Evolutionary conservation across 495 filamentous ascomycete genomes (phyloP).

Genomic region (Penicillium atrosanguineum): DNA sequence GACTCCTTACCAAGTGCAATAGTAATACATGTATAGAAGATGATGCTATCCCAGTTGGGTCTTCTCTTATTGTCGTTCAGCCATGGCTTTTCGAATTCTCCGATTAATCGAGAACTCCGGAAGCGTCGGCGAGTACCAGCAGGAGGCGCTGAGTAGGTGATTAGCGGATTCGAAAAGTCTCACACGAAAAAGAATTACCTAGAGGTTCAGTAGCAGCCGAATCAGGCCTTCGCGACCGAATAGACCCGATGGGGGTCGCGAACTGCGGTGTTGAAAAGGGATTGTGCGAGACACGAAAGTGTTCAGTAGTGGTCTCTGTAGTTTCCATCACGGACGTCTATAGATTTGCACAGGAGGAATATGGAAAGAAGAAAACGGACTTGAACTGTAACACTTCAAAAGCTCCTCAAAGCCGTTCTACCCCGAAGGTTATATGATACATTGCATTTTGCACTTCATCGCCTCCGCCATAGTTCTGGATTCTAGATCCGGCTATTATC

Average conservation of each 20-base stretch:
- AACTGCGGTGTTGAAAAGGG: conserved; percentile 3
- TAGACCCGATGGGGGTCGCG: conserved; percentile 1
- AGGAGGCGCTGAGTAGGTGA: background rate
- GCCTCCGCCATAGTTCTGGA: background rate
- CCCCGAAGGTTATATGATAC: background rate
- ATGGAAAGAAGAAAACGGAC: background rate
- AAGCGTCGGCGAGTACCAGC: conserved; percentile 15
- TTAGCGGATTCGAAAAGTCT: background rate
- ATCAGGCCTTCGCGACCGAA: conserved; percentile 2
- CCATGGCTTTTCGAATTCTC: conserved; percentile 41
- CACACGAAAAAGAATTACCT: background rate
- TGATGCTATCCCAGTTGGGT: conserved; percentile 30
- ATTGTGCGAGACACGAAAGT: background rate
- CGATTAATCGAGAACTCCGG: conserved; percentile 31
- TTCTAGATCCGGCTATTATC: background rate
- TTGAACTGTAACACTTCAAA: background rate
- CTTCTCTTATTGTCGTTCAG: conserved; percentile 23
- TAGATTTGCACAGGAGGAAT: background rate
- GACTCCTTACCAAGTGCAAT: conserved; percentile 18
- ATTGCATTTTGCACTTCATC: background rate
- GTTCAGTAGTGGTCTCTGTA: background rate
- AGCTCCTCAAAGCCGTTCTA: background rate
- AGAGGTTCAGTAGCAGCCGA: background rate
- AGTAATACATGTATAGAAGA: conserved; percentile 31
- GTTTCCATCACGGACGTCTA: background rate